phyloP scores from a whole-genome alignment of 441 rosid species.

The Bocquillonia castaneifolia region DNA sequence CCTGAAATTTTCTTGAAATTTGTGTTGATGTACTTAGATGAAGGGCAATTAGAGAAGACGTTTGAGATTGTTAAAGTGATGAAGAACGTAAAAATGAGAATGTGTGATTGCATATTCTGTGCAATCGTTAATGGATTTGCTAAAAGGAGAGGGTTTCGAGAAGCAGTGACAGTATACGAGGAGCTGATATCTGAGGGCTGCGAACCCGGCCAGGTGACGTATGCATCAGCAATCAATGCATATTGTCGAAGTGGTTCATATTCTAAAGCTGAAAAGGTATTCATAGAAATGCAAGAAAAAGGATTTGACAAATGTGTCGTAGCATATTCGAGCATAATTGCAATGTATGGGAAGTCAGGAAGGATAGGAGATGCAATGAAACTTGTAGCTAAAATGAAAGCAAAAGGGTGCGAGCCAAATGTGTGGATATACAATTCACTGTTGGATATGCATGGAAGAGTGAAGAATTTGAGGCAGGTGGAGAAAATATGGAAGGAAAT shows the following conservation, averaged over 20 bases:
- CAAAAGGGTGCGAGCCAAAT: conserved; percentile 65
- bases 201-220: conserved; percentile 83
- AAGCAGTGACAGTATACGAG: conserved; percentile 50
- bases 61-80: conserved; percentile 48
- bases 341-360: conserved; percentile 72
- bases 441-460: conserved; percentile 79
- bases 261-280: conserved; percentile 51
- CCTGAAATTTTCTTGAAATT: conserved; percentile 67
- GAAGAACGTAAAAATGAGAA: conserved; percentile 41
- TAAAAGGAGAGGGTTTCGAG: conserved; percentile 50
- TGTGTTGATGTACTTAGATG: conserved; percentile 57
- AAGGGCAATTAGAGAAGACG: conserved; percentile 56
- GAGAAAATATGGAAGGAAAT: conserved; percentile 86
- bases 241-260: conserved; percentile 51
- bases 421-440: conserved; percentile 78
- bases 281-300: conserved; percentile 58
- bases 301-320: conserved; percentile 78
- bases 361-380: conserved; percentile 59
- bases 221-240: conserved; percentile 60
- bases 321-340: conserved; percentile 68
- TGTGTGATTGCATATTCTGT: conserved; percentile 68
- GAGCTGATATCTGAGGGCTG: conserved; percentile 44
- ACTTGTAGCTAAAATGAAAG: conserved; percentile 72
- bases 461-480: conserved; percentile 53
- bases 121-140: conserved; percentile 65